A percentile compares a stretch with the other conserved stretches of the same genome.
These are phyloP conservation scores for Teunomyces panamensis DNA, from an alignment of 805 yeast species.

Conservation along the genomic window DNA sequence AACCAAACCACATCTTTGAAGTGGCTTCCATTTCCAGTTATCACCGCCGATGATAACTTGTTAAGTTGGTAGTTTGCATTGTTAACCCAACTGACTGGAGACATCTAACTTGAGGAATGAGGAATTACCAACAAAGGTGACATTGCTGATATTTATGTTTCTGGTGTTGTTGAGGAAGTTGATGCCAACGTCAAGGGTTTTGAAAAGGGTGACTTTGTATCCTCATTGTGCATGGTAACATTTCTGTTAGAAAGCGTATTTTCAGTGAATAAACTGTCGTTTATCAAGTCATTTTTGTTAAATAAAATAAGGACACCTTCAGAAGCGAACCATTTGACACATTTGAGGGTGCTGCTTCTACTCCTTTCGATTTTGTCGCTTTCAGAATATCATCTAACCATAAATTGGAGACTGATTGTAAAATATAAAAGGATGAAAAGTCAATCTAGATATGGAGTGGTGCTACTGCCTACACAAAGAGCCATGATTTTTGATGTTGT, in stretches of 20 bases:
- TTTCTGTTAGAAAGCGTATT: slow-evolving; percentile 49
- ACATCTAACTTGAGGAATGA: slow-evolving; percentile 38
- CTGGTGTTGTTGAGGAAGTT: slow-evolving; percentile 55
- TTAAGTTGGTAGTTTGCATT: slow-evolving; percentile 54
- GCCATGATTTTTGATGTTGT: slow-evolving; percentile 20
- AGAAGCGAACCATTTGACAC: slow-evolving; percentile 29
- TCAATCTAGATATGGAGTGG: slow-evolving; percentile 35
- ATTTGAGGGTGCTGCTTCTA: slow-evolving; percentile 65
- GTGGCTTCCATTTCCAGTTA: slow-evolving; percentile 25
- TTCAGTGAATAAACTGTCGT: slow-evolving; percentile 54
- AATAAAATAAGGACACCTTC: slow-evolving; percentile 17
- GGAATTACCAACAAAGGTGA: slow-evolving; percentile 44
- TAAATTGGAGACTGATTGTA: slow-evolving; percentile 24
- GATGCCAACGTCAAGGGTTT: slow-evolving; percentile 41
- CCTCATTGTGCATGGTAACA: slow-evolving; percentile 55
- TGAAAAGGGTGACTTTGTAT: slow-evolving; percentile 46
- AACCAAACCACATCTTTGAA: slow-evolving; percentile 9
- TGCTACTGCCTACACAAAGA: slow-evolving; percentile 27
- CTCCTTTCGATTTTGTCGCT: slow-evolving; percentile 55
- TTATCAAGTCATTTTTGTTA: slow-evolving; percentile 34
- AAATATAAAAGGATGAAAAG: slow-evolving; percentile 10
- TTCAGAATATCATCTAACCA: slow-evolving; percentile 39
- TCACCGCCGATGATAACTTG: slow-evolving; percentile 37
- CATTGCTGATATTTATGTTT: slow-evolving; percentile 57
- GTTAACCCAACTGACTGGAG: slow-evolving; percentile 74